Conservation (phyloP, 2,329 filamentous ascomycete genomes). For the Colletotrichum australisinense region DNA sequence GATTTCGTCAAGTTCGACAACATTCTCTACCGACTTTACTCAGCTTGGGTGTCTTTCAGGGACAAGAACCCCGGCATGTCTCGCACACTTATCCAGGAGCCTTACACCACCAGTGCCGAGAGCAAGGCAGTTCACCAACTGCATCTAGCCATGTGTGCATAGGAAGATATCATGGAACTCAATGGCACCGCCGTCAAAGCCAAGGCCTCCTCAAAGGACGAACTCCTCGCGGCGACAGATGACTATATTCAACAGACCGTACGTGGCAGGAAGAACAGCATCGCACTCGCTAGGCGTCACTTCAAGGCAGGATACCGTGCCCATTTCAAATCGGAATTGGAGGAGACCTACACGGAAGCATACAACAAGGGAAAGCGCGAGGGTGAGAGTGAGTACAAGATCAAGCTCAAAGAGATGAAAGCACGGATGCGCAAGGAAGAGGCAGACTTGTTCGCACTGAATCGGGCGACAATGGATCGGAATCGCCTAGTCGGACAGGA, state of each 20-base stretch:
- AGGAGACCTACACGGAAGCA: neutral
- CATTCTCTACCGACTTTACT: neutral
- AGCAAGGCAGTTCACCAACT: neutral
- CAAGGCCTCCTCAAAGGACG: neutral
- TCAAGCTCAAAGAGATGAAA: neutral
- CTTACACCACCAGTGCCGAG: neutral
- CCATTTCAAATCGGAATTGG: no score
- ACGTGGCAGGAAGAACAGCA: neutral
- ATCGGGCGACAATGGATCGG: neutral
- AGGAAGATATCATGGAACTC: neutral
- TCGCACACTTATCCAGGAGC: neutral
- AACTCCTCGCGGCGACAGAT: neutral
- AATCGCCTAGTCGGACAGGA: neutral
- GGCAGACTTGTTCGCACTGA: neutral
- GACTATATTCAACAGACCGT: neutral
- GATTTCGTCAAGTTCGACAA: neutral
- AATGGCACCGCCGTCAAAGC: neutral
- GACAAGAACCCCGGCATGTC: neutral
- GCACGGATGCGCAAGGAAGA: neutral
- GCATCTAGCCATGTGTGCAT: neutral
- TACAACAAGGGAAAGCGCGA: neutral
- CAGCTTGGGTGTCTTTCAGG: neutral
- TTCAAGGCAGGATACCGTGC: neutral
- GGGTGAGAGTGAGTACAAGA: neutral
- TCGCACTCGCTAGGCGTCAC: neutral